Evolutionary conservation across 169 alveolate species (phyloP).

Genomic region (Cryptosporidium bovis): DNA sequence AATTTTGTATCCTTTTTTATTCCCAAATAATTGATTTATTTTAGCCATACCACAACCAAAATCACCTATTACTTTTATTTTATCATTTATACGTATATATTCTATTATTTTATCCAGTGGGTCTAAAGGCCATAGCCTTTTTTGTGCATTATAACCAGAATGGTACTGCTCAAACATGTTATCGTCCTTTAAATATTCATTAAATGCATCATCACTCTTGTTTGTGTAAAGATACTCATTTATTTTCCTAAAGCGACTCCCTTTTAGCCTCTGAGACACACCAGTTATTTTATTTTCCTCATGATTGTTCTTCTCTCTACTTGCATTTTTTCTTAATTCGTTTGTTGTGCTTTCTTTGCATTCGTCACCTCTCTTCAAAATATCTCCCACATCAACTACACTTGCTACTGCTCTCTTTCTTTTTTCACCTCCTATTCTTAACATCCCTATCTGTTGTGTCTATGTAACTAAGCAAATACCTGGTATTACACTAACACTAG

Average conservation of each 20-base stretch:
- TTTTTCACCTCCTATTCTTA: too few species aligned
- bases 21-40: conserved; percentile 74
- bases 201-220: conserved; percentile 76
- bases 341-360: neutral
- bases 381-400: too few species aligned
- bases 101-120: conserved; percentile 76
- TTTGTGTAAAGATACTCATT: conserved; percentile 80
- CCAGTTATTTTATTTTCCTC: neutral
- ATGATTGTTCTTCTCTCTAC: neutral
- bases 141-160: conserved; percentile 79
- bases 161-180: conserved; percentile 80
- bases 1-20: conserved; percentile 75
- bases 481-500: too few species aligned
- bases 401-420: too few species aligned
- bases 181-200: conserved; percentile 72
- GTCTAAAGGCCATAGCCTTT: conserved; percentile 78
- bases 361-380: neutral
- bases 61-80: conserved; percentile 76
- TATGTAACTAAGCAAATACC: too few species aligned
- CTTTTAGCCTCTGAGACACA: conserved; percentile 69
- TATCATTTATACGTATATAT: conserved; percentile 56
- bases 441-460: too few species aligned
- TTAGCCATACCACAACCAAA: conserved; percentile 83
- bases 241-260: conserved; percentile 78
- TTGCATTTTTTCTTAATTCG: neutral